Percentiles rank a stretch among this genome's conserved stretches.
These are phyloP conservation scores for Trametes polyzona DNA, from an alignment of 1,284 basidiomycete genomes.

Conservation along the genomic window DNA sequence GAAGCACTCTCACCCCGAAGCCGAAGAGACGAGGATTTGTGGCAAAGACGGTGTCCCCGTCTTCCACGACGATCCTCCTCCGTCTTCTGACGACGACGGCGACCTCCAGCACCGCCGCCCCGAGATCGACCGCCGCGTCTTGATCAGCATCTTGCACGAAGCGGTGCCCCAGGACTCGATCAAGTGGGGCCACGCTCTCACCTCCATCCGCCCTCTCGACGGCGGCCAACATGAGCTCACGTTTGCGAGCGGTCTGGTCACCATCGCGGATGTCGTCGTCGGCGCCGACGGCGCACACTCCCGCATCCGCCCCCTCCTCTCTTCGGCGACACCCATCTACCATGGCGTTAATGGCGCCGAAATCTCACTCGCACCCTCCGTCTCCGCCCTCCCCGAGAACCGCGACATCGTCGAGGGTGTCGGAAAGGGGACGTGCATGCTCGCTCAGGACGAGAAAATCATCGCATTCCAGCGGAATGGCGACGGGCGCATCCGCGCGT, in stretches of 20 bases:
- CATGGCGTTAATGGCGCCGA: not conserved
- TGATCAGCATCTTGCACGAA: not conserved
- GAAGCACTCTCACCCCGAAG: not conserved
- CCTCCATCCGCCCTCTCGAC: not conserved
- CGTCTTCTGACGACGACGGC: not conserved
- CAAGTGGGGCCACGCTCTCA: constrained; percentile 1
- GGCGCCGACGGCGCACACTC: constrained; percentile 53
- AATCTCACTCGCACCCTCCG: not conserved
- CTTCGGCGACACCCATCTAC: not conserved
- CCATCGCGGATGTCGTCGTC: constrained; percentile 34
- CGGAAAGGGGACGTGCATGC: not conserved
- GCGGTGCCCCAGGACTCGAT: not conserved
- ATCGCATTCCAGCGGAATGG: not conserved
- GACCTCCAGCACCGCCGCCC: not conserved
- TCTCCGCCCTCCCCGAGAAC: not conserved
- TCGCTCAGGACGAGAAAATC: not conserved
- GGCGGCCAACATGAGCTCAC: not conserved
- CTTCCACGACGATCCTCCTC: not conserved
- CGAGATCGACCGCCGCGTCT: constrained; percentile 2
- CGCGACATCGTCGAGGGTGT: not conserved
- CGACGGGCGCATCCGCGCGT: constrained; percentile 3
- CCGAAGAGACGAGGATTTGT: not conserved
- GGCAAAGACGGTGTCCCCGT: not conserved
- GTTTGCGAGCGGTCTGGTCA: not conserved
- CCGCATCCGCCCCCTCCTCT: constrained; percentile 37